phyloP scores from a whole-genome alignment of 139 green algal species.

The Coelastrella sp. region DNA sequence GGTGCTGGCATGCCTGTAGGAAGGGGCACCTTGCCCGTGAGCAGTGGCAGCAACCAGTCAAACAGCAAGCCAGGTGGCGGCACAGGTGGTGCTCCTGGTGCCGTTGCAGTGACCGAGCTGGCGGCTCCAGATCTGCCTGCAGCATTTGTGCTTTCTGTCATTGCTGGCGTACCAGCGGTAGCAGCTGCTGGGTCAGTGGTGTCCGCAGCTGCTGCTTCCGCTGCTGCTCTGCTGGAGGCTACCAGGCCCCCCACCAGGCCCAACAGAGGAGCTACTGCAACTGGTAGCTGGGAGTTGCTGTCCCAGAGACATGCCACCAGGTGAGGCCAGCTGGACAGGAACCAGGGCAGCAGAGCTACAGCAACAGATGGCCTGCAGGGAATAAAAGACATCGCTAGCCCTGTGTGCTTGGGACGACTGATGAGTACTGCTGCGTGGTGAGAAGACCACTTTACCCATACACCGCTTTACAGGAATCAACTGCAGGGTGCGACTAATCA shows the following conservation, averaged over 20 bases:
- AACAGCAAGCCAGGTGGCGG: constrained; percentile 33
- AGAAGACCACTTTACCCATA: no score
- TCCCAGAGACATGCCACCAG: constrained; percentile 30
- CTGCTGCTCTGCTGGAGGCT: constrained; percentile 32
- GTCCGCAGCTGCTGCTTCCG: neutral
- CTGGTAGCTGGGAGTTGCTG: constrained; percentile 21
- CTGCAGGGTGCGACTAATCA: no score
- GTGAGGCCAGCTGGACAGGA: constrained; percentile 18
- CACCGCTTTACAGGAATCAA: no score
- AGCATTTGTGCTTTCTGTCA: neutral
- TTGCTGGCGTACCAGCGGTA: neutral
- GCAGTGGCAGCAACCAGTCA: constrained; percentile 50
- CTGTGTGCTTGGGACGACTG: no score
- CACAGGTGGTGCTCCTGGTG: neutral
- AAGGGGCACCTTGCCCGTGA: constrained; percentile 34
- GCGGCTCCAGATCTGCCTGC: neutral
- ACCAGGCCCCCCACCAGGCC: constrained; percentile 23
- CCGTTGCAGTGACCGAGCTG: neutral
- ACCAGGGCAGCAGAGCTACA: constrained; percentile 31
- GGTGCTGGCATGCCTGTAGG: constrained; percentile 26
- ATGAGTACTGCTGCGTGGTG: no score
- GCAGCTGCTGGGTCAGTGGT: neutral
- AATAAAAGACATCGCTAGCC: no score
- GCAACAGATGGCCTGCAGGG: constrained; percentile 27
- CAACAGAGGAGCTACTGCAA: constrained; percentile 28